Evolutionary conservation across 2,329 filamentous ascomycete species (phyloP), one percentile per base, ranked within the genome.

Genomic region (Fusarium sp.): DNA sequence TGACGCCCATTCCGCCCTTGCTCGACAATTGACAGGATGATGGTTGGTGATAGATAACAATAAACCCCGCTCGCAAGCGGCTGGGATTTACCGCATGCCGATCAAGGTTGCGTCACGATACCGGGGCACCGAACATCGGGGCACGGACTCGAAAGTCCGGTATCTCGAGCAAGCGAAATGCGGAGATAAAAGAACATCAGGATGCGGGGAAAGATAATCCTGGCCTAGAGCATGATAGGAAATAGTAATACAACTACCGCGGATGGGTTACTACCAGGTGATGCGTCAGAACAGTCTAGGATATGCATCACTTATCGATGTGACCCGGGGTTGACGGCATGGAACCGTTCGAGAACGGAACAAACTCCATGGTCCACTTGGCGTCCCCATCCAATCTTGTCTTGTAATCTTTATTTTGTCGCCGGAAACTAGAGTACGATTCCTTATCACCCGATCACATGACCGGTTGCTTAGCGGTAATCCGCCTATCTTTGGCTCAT

Each of bases 381-480:
- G 22, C 32, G 12, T 9, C 8, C 25, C 9, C 25, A 16, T 46
- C 63, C 67, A 70, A 68, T 70, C 58, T 27, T 20, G 52, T 40
- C 22, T 11, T 41, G 29, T 8, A n/a, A 27, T 25, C 18, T 52
- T 29, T 41, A 52, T 68, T 60, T 64, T 56, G 48, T 58, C n/a
- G 34, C 41, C 25, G 22, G 18, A 47, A 32, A 32, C 34, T 22
- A 55, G 44, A 64, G 12, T 6, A 15, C 7, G 7, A 12, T 16
- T 11, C 47, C 58, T 64, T 70, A 64, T 63, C 67, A 56, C 67
- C 67, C 67, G 67, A 70, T 70, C 67, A 70, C 58, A 47, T 70
- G 67, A 70, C 67, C 67, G 67, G 67, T 20, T 32, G n/a, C 22
- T 20, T 27, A 30, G 30, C 54, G 40, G 10, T 40, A 60, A 40